A percentile compares a stretch with the other conserved stretches of the same genome.
These are phyloP conservation scores for Ogataea pini DNA, from an alignment of 805 yeast species.

Conservation along the genomic window DNA sequence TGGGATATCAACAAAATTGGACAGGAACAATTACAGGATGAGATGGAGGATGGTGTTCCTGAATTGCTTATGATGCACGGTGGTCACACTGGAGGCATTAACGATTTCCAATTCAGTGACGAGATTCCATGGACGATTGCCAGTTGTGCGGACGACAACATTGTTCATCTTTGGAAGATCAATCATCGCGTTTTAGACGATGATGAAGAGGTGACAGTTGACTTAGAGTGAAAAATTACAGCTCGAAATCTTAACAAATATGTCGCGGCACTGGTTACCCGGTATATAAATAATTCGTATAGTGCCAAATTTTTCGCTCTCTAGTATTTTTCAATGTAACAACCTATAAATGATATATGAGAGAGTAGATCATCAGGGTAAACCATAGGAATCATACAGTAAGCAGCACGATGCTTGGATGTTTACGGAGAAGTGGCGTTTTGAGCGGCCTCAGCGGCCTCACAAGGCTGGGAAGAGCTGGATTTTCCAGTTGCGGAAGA, in stretches of 20 bases:
- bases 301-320: conserved; percentile 7
- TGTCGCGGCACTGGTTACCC: conserved; percentile 4
- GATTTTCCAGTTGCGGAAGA: conserved; percentile 2
- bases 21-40: conserved; percentile 81
- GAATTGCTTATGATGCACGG: conserved; percentile 91
- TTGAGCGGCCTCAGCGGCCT: not conserved
- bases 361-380: not conserved
- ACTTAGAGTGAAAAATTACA: conserved; percentile 20
- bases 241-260: too few species aligned
- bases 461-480: conserved; percentile 3
- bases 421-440: conserved; percentile 1
- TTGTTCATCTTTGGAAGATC: conserved; percentile 60
- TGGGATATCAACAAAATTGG: conserved; percentile 86
- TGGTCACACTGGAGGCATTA: conserved; percentile 79
- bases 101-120: conserved; percentile 71
- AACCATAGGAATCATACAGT: too few species aligned
- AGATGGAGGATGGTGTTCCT: conserved; percentile 88
- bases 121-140: conserved; percentile 77
- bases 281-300: not conserved
- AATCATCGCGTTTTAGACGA: conserved; percentile 34
- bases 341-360: not conserved
- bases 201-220: conserved; percentile 19
- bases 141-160: conserved; percentile 61
- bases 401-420: conserved; percentile 4
- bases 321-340: conserved; percentile 1